Base-by-base conservation (phyloP, 2,329 filamentous ascomycete species). In the Aureobasidium pullulans region DNA sequence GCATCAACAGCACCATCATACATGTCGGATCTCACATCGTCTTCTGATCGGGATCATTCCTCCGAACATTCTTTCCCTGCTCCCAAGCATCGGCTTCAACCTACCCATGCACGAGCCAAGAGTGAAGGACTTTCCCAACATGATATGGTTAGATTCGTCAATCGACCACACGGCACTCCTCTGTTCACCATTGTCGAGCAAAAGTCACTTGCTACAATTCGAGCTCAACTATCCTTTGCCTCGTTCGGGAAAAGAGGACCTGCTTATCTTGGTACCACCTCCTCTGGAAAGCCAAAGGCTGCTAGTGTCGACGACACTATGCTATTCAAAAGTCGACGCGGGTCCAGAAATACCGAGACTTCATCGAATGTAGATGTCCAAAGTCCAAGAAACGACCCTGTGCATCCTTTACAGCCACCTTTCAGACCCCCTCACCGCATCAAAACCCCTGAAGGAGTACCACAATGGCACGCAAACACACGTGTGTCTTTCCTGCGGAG, bases 181-280 rank as follows among this genome's bases (percentile, higher is more conserved):
- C 71, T 78, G n/a, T 72, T 71, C 31, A 75, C 74, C 13, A 78
- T 78, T 60, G 64, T 72, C 40, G 76, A 78, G 64, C 73, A 73
- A 53, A 68, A 66, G 61, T 78, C 75, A 13, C 67, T 70, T 46
- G 72, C 72, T 11, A 76, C 74, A 9, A 66, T 78, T 28, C 68
- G 69, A 46, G 73, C 73, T 8, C 62, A 66, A 43, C 64, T 64
- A 10, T 72, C 72, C 5, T 62, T 63, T 8, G 54, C 52, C 32
- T 66, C 68, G 2, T 66, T 63, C 36, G 67, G 61, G 48, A 23
- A 43, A 15, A 32, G 13, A 34, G 36, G 40, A 34, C 31, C 40
- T 19, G 13, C 40, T 56, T 28, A 13, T 16, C 28, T 53, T 11
- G 23, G n/a, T 15, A 42, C 8, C 2, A 42, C n/a, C n/a, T 16